These are phyloP conservation scores for Pestalotiopsis sp. DNA, from an alignment of 2,329 filamentous ascomycete genomes.

Conservation along the genomic window DNA sequence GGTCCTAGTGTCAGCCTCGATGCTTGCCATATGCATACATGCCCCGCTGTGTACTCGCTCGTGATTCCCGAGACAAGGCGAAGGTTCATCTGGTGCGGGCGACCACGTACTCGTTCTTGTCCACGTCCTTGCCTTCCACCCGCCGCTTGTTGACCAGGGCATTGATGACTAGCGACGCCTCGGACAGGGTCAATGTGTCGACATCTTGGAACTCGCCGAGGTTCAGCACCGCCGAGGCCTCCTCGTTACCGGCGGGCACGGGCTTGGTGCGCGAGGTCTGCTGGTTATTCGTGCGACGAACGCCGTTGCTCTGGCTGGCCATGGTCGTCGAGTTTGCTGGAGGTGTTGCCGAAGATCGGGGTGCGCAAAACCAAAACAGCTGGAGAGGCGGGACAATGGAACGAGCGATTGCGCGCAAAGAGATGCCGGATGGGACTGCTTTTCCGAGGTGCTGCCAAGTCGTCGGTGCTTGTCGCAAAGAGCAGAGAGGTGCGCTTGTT, in stretches of 20 bases:
- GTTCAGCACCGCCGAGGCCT: constrained; percentile 78
- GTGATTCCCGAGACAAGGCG: neutral
- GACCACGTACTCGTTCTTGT: constrained; percentile 75
- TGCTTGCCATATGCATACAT: neutral
- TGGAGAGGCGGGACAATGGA: neutral
- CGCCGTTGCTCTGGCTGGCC: constrained; percentile 33
- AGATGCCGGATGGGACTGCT: neutral
- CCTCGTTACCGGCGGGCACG: constrained; percentile 77
- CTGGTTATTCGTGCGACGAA: constrained; percentile 24
- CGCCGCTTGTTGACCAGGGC: constrained; percentile 81
- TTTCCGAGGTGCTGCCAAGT: neutral
- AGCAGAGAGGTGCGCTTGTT: neutral
- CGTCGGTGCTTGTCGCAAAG: neutral
- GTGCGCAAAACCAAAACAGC: neutral
- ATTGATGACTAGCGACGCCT: constrained; percentile 89
- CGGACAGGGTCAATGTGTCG: constrained; percentile 88
- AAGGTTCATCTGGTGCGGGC: neutral
- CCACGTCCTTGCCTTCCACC: constrained; percentile 78
- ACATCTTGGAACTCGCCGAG: constrained; percentile 94
- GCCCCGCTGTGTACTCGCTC: neutral
- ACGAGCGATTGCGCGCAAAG: neutral
- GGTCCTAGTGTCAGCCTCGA: constrained; percentile 10
- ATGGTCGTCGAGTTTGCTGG: constrained; percentile 21
- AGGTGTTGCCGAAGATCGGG: neutral
- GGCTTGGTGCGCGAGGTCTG: constrained; percentile 70